Evolutionary conservation across 1,139 yeast genomes (phyloP), one percentile per base, ranked within the genome.

Genomic region (Kodamaea alishanica): DNA sequence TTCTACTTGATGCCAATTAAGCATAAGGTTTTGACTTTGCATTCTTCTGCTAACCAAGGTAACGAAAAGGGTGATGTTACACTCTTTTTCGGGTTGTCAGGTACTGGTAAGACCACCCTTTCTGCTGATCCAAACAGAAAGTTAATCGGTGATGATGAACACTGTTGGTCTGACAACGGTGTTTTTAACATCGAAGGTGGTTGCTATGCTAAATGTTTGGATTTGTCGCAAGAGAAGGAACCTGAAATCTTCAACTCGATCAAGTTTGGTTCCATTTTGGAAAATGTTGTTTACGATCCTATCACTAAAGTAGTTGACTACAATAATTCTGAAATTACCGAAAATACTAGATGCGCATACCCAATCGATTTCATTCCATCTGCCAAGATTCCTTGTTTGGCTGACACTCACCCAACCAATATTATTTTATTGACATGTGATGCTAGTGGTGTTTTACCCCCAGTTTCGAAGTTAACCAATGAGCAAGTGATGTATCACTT

Each of bases 181-280:
- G 97, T 92, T 46, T 92, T 92, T 82, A 92, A 92, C 80, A 90
- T 92, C 60, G 98, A 92, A 74, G 98, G 98, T 70, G 98, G 98
- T 51, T 92, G 98, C 75, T 92, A 92, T 75, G 97, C 97, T 61
- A 92, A 92, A 72, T 90, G 97, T 73, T 75, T 92, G 54, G 96
- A 89, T 59, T 77, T 92, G 52, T 74, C 90, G 42, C 84, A 75
- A 49, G 97, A 88, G 71, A 90, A 85, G 70, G 98, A 92, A 73
- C 98, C 98, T 41, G 98, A 92, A 70, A 92, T 92, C 64, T 92
- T 81, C 79, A 81, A 88, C 69, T 94, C 98, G 38, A 87, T 92
- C 67, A 84, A 77, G 66, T 92, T 88, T 58, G 98, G 98, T 57
- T 77, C 97, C 31, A 90, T 92, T 38, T 76, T 92, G 58, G 98